Evolutionary conservation across 1,139 yeast genomes (phyloP), one percentile per base, ranked within the genome.

Genomic region (Candida sp.): DNA sequence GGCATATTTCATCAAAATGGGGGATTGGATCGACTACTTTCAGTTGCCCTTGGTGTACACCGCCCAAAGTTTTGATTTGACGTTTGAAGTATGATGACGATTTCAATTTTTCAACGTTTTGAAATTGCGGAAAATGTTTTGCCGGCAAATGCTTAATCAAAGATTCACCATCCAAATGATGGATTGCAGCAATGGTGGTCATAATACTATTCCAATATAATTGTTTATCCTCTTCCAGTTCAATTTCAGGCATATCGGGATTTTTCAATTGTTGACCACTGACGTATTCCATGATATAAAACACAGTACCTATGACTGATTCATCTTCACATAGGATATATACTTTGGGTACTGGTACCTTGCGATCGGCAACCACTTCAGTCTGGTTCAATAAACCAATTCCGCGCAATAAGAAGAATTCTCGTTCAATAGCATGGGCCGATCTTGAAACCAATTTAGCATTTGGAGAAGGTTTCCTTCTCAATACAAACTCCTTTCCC

Each of bases 381-480:
- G 46, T 45, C 22, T 58, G 46, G 44, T 72, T 70, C 45, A 69
- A 64, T 1, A 56, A 56, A 22, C 68, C 63, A 35, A 77, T 70
- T 2, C 81, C 81, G 42, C 69, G 67, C 36, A 82, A 61, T 58
- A 82, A 73, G 57, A 70, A 70, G 53, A 77, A 82, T 54, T 82
- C 88, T 27, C 87, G 59, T 53, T 82, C 87, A 32, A 82, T 77
- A 5, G 87, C 81, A 58, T 82, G 88, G 0, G 88, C 87, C 7
- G 82, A 74, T 49, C 70, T 75, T 25, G 83, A 76, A 21, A 81
- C 76, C 45, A 82, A 65, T 47, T 77, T 68, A 39, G 58, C 58
- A 50, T 77, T 77, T 3, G 83, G 73, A n/a, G 76, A 70, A 0
- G 88, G 88, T 55, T 82, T 82, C 50, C 82, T 69, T 46, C 87